Evolutionary conservation across 2,329 filamentous ascomycete genomes (phyloP).

Genomic region (Xylariales sp.): DNA sequence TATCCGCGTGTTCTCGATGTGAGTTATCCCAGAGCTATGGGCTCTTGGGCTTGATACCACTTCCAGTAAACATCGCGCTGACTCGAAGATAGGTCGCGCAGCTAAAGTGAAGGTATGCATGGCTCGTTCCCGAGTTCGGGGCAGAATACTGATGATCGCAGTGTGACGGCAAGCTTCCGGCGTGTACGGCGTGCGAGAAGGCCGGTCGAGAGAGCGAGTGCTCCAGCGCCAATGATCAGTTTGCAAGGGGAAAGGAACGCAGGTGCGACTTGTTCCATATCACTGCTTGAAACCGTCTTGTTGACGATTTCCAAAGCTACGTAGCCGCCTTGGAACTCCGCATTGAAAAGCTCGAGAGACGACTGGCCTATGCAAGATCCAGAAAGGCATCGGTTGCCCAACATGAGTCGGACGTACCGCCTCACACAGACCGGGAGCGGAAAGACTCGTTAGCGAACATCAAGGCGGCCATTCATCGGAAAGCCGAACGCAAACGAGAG

Average conservation of each 20-base stretch:
- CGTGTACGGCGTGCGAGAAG: conserved; percentile 92
- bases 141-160: conserved; percentile 26
- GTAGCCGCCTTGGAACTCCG: conserved; percentile 90
- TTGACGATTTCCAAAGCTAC: conserved; percentile 51
- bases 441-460: conserved; percentile 61
- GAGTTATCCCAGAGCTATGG: conserved; percentile 22
- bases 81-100: conserved; percentile 54
- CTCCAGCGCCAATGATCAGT: conserved; percentile 92
- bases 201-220: conserved; percentile 82
- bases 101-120: conserved; percentile 79
- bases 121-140: conserved; percentile 4
- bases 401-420: conserved; percentile 52
- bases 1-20: conserved; percentile 76
- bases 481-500: conserved; percentile 63
- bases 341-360: conserved; percentile 81
- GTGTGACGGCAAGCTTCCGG: conserved; percentile 94
- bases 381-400: conserved; percentile 67
- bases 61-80: not conserved
- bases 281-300: conserved; percentile 7
- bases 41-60: too few species aligned
- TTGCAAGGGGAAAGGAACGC: conserved; percentile 89
- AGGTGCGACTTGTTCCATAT: conserved; percentile 47
- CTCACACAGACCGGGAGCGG: conserved; percentile 43
- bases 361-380: conserved; percentile 64
- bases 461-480: conserved; percentile 58